A percentile compares a stretch with the other conserved stretches of the same genome.
Evolutionary conservation across 768 basidiomycete genomes (phyloP).

Genomic region (Boletus bicolor): DNA sequence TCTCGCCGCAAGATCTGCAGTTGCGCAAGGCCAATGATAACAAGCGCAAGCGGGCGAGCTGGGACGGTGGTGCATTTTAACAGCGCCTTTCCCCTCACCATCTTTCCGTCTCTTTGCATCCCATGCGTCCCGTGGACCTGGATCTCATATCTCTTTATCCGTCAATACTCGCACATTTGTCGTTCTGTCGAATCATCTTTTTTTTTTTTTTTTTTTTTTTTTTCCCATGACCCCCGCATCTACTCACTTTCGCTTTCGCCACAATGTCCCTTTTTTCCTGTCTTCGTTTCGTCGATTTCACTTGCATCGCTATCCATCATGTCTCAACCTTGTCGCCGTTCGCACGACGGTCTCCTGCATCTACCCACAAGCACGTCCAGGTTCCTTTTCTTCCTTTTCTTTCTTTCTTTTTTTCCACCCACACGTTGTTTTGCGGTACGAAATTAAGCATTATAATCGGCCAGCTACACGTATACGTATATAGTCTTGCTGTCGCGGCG

Average conservation of each 20-base stretch:
- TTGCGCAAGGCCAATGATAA: slow-evolving; percentile 47
- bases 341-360: slow-evolving; percentile 14
- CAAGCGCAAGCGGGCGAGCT: slow-evolving; percentile 56
- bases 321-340: slow-evolving; percentile 5
- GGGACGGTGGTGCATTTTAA: slow-evolving; percentile 45
- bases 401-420: background rate
- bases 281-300: slow-evolving; percentile 8
- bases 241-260: slow-evolving; percentile 12
- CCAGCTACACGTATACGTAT: slow-evolving; percentile 20
- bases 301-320: slow-evolving; percentile 26
- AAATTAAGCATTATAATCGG: slow-evolving; percentile 29
- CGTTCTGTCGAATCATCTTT: slow-evolving; percentile 5
- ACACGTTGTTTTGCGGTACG: slow-evolving; percentile 12
- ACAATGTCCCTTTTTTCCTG: background rate
- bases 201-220: slow-evolving; percentile 1
- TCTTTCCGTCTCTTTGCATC: slow-evolving; percentile 1
- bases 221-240: background rate
- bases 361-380: slow-evolving; percentile 9
- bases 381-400: background rate
- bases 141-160: slow-evolving; percentile 10
- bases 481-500: slow-evolving; percentile 30
- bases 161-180: slow-evolving; percentile 10
- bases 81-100: background rate
- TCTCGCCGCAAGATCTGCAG: slow-evolving; percentile 51
- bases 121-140: slow-evolving; percentile 7